Percentiles rank a stretch among this genome's conserved stretches.
Evolutionary conservation across 352 stramenopile genomes (phyloP).

Genomic region (Globisporangium viniferum): DNA sequence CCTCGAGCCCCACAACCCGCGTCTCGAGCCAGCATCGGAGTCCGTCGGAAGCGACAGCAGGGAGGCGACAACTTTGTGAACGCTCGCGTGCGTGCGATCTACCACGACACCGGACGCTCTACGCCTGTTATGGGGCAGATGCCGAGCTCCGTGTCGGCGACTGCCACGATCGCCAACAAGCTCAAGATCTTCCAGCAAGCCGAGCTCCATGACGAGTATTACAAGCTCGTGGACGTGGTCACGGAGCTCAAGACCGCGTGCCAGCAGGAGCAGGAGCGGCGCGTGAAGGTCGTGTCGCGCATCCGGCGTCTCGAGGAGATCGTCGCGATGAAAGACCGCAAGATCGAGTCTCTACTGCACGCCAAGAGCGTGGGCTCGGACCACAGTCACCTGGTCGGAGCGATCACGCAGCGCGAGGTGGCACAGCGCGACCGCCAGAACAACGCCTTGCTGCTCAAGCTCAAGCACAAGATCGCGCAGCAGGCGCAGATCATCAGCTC

Average conservation of each 20-base stretch:
- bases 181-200: slow-evolving; percentile 46
- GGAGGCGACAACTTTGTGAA: slow-evolving; percentile 27
- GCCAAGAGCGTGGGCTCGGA: slow-evolving; percentile 24
- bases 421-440: slow-evolving; percentile 48
- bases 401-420: slow-evolving; percentile 30
- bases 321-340: slow-evolving; percentile 60
- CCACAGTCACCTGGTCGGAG: slow-evolving; percentile 1
- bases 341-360: slow-evolving; percentile 59
- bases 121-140: slow-evolving; percentile 18
- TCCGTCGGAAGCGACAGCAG: slow-evolving; percentile 36
- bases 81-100: slow-evolving; percentile 45
- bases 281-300: slow-evolving; percentile 44
- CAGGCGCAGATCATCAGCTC: slow-evolving; percentile 46
- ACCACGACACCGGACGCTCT: slow-evolving; percentile 36
- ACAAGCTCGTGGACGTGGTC: slow-evolving; percentile 50
- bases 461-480: slow-evolving; percentile 50
- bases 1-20: slow-evolving; percentile 1
- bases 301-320: slow-evolving; percentile 63
- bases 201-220: slow-evolving; percentile 62
- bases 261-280: slow-evolving; percentile 49
- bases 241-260: slow-evolving; percentile 42
- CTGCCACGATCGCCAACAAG: slow-evolving; percentile 31
- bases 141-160: slow-evolving; percentile 22
- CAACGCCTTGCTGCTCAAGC: slow-evolving; percentile 43
- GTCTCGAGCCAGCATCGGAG: slow-evolving; percentile 6